phyloP scores from a whole-genome alignment of 148 eudicot species.

The Salicornia ramosissima region DNA sequence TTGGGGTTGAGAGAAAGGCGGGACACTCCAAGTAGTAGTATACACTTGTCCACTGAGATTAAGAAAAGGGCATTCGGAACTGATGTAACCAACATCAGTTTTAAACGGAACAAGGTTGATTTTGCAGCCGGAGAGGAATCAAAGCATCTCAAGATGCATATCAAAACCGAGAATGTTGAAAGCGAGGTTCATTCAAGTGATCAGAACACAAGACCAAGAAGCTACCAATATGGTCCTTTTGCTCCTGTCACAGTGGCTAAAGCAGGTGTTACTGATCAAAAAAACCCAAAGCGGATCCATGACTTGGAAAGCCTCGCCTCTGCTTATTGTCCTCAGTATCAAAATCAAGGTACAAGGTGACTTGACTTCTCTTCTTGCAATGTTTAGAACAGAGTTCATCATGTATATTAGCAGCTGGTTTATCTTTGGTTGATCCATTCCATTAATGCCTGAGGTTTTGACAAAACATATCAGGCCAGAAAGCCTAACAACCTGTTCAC shows the following conservation, averaged over 20 bases:
- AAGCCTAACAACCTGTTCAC: background rate
- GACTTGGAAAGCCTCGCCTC: slow-evolving; percentile 68
- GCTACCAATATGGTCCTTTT: slow-evolving; percentile 70
- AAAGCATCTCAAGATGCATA: slow-evolving; percentile 27
- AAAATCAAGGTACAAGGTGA: slow-evolving; percentile 67
- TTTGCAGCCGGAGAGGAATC: slow-evolving; percentile 27
- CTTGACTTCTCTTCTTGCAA: background rate
- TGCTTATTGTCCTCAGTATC: slow-evolving; percentile 67
- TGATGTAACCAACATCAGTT: slow-evolving; percentile 55
- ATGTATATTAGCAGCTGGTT: background rate
- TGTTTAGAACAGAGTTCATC: background rate
- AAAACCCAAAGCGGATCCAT: slow-evolving; percentile 30
- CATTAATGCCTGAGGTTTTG: no score
- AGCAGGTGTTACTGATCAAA: slow-evolving; percentile 31
- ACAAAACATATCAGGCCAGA: no score
- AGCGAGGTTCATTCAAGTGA: slow-evolving; percentile 29
- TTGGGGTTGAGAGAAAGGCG: slow-evolving; percentile 47
- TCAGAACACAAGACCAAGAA: slow-evolving; percentile 30
- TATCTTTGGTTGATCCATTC: no score
- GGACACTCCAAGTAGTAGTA: slow-evolving; percentile 26
- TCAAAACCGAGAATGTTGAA: slow-evolving; percentile 34
- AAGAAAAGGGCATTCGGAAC: slow-evolving; percentile 83
- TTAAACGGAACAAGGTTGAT: slow-evolving; percentile 51
- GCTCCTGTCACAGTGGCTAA: slow-evolving; percentile 63
- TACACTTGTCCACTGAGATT: slow-evolving; percentile 33